Evolutionary conservation across 257 asterid species (phyloP), one percentile per base, ranked within the genome.

Genomic region (Ophiorrhiza pumila): DNA sequence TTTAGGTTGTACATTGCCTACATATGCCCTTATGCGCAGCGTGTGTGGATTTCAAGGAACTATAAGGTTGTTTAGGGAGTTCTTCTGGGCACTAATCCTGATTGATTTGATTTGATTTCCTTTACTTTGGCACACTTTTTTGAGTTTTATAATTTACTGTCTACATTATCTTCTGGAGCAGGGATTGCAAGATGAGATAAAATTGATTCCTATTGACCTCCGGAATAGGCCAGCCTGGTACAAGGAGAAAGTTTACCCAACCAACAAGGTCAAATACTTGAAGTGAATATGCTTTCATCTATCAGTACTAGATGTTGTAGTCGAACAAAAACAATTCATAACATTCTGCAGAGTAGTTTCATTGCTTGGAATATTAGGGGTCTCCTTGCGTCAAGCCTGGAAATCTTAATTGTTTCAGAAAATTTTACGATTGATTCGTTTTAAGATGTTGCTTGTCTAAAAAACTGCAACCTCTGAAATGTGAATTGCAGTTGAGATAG

Each of bases 181-280:
- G 98, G 98, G 88, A 41, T 80, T 93, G 79, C 93, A 91, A 70
- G 93, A 89, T 64, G 78, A 79, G 55, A 89, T 93, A 64, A 80
- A 85, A 77, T 74, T 93, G 87, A 90, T 93, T 14, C 89, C 96
- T 4, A 87, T 93, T 77, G 82, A 93, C 82, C 91, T 89, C 58
- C 78, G 81, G 75, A 85, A 91, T 81, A 85, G 90, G 86, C 98
- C 97, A 59, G 78, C 85, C 71, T 93, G 98, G 98, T 93, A 93
- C 57, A 91, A 93, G 85, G 97, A 91, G 78, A 93, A 91, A 78
- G 92, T 93, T 37, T 89, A 91, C 80, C 93, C 95, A 52, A 79
- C 82, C 80, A 89, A 93, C 79, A 91, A 91, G 97, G 98, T 91
- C 66, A 50, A 76, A 31, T 43, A 41, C 4, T 32, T 42, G 0